Conservation (phyloP, 2,329 filamentous ascomycete species). For the Fusarium goolgardi region DNA sequence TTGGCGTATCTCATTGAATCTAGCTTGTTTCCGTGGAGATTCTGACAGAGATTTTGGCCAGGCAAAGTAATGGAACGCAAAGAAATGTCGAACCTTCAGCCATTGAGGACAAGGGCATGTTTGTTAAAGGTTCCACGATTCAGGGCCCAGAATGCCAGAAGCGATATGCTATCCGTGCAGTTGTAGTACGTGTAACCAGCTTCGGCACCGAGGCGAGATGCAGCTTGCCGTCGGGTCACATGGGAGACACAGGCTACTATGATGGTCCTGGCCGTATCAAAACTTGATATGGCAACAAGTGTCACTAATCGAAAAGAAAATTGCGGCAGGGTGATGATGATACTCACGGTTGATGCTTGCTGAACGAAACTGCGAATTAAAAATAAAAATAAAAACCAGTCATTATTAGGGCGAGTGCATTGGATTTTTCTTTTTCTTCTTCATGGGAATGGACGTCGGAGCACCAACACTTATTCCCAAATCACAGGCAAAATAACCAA, state of each 20-base stretch:
- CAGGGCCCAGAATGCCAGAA: conserved; percentile 10
- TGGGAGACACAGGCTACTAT: background rate
- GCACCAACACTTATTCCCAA: background rate
- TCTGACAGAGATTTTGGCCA: conserved; percentile 18
- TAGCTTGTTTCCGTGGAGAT: conserved; percentile 8
- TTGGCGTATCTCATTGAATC: conserved; percentile 25
- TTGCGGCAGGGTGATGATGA: background rate
- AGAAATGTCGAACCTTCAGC: conserved; percentile 21
- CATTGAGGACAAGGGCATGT: conserved; percentile 22
- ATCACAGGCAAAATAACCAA: background rate
- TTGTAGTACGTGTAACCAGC: conserved; percentile 35
- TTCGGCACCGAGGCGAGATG: conserved; percentile 40
- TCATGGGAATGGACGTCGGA: background rate
- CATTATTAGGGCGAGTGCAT: background rate
- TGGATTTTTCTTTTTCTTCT: background rate
- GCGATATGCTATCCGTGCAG: conserved; percentile 10
- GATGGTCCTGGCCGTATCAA: background rate
- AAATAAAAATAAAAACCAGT: background rate
- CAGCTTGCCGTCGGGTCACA: conserved; percentile 25
- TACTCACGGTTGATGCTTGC: background rate
- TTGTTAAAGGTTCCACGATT: conserved; percentile 19
- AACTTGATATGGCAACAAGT: background rate
- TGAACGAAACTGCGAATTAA: background rate
- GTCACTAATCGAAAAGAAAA: background rate
- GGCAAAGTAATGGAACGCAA: conserved; percentile 15